Evolutionary conservation across 2,329 filamentous ascomycete species (phyloP), one percentile per base, ranked within the genome.

Genomic region (Sarocladium strictum): DNA sequence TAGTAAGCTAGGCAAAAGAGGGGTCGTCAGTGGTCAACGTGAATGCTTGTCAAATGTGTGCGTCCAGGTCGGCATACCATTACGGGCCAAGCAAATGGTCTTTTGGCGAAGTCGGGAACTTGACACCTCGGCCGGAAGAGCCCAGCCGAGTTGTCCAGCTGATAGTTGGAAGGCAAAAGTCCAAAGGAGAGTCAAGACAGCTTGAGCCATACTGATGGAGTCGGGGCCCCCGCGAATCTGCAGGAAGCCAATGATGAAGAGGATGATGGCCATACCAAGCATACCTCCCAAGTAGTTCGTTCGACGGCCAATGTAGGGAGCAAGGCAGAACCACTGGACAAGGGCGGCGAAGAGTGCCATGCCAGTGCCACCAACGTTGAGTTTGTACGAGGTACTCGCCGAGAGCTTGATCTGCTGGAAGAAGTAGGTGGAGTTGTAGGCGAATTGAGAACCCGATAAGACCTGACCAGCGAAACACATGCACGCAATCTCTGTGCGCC

Each of bases 201-300:
- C 68, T 55, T 72, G 68, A 0, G 63, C 65, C 26, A 70, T 59
- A 5, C 61, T 56, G 23, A 57, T 55, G 2, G 59, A 59, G 33
- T 68, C 76, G 0, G 69, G 61, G 0, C 76, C 71, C 0, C 83
- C 80, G 0, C 86, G 83, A 63, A 26, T 58, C 65, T 65, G 17
- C 66, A 64, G 27, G 23, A 72, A 62, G 3, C 75, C 65, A 52
- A 78, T 66, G 17, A 66, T 61, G 2, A 69, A 67, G 1, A 73
- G 69, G 1, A 64, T 63, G 27, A 59, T 1, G 61, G 63, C 58
- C 65, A 76, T 70, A 41, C 7, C 19, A 4, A 24, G 12, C 11
- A 70, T 68, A 7, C 73, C 73, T 4, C 57, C 53, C 19, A 72
- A 62, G 47, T 75, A 69, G 3, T 74, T 59, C 2, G 63, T 66